These are phyloP conservation scores for Megacollybia platyphylla DNA, from an alignment of 1,284 basidiomycete genomes.

Conservation along the genomic window DNA sequence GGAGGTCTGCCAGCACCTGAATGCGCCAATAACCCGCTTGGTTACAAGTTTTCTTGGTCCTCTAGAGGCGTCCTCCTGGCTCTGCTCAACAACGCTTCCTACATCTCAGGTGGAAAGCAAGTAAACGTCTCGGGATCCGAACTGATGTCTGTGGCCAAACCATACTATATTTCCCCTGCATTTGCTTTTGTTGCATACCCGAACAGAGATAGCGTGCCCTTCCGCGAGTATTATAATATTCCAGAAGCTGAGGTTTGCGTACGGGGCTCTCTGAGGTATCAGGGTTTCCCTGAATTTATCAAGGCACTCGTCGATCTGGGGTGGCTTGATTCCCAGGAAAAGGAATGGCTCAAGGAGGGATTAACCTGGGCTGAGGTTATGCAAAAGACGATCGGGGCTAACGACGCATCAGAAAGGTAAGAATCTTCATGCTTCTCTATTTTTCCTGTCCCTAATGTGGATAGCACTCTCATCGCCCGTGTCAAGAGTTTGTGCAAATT, in stretches of 20 bases:
- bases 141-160: slow-evolving; percentile 81
- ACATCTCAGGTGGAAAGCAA: slow-evolving; percentile 54
- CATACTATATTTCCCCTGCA: slow-evolving; percentile 93
- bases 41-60: slow-evolving; percentile 99
- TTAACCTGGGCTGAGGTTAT: slow-evolving; percentile 79
- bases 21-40: slow-evolving; percentile 87
- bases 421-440: neutral
- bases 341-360: slow-evolving; percentile 69
- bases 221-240: slow-evolving; percentile 81
- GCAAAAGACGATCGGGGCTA: slow-evolving; percentile 66
- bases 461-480: slow-evolving; percentile 53
- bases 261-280: slow-evolving; percentile 91
- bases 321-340: slow-evolving; percentile 69
- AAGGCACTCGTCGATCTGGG: slow-evolving; percentile 81
- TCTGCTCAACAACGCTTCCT: slow-evolving; percentile 87
- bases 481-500: slow-evolving; percentile 65
- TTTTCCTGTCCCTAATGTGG: slow-evolving; percentile 5
- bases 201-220: slow-evolving; percentile 90
- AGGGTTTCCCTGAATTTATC: slow-evolving; percentile 98
- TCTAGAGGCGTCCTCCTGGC: slow-evolving; percentile 94
- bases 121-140: slow-evolving; percentile 57
- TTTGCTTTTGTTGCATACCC: slow-evolving; percentile 97
- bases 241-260: slow-evolving; percentile 90
- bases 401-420: slow-evolving; percentile 61
- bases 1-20: slow-evolving; percentile 92